Conservation (phyloP, 2,329 filamentous ascomycete species). For the Epichloe baconii region DNA sequence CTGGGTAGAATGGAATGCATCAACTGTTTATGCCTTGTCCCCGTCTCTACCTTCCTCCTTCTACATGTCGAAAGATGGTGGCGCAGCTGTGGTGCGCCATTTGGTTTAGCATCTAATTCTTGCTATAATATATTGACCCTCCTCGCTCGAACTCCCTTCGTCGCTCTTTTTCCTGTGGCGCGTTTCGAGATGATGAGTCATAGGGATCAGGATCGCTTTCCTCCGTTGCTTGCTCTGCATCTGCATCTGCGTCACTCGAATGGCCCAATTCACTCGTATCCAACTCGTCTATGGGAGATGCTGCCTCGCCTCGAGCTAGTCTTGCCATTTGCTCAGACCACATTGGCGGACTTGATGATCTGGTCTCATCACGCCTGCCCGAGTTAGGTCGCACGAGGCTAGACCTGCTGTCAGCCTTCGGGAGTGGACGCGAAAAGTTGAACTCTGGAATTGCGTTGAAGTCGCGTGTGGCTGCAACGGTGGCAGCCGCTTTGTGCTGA, state of each 20-base stretch:
- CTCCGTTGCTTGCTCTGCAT: conserved; percentile 19
- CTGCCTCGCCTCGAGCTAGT: conserved; percentile 6
- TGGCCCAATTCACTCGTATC: conserved; percentile 21
- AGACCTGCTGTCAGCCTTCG: not conserved
- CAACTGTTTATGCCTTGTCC: not conserved
- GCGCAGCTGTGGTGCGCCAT: too few relatives aligned
- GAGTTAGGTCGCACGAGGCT: not conserved
- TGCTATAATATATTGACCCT: not conserved
- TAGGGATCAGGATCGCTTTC: conserved; percentile 21
- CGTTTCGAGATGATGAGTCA: conserved; percentile 7
- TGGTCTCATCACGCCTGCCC: not conserved
- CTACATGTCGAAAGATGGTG: not conserved
- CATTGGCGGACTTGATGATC: not conserved
- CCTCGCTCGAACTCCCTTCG: not conserved
- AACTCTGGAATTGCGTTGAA: conserved; percentile 12
- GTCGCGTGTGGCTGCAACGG: conserved; percentile 7
- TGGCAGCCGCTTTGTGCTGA: conserved; percentile 8
- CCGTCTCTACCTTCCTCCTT: not conserved
- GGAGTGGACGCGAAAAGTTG: conserved; percentile 19
- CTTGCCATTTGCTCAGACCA: conserved; percentile 6
- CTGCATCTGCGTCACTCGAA: conserved; percentile 18
- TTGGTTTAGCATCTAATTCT: not conserved
- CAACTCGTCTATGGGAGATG: conserved; percentile 16
- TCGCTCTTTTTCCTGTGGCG: not conserved
- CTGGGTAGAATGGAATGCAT: too few relatives aligned